Percentiles rank a stretch among this genome's conserved stretches.
Conservation (phyloP, 2,329 filamentous ascomycete species). For the Dactylellina haptotyla region DNA sequence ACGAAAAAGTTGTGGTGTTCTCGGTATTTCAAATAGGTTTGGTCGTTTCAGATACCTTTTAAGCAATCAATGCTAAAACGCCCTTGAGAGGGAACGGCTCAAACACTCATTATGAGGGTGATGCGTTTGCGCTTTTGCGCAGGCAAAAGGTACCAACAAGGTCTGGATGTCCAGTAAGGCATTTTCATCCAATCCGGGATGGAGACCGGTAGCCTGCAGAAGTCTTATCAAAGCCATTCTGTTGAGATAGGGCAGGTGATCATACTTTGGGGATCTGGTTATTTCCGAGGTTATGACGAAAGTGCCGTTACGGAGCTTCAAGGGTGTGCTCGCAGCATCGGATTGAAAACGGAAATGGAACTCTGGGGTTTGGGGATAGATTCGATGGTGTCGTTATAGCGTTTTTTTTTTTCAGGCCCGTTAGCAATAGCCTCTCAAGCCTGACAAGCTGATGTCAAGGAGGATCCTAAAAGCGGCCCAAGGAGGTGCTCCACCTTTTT, state of each 20-base stretch:
- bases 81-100: background rate
- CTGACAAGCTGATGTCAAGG: conserved; percentile 20
- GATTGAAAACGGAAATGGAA: conserved; percentile 13
- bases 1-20: background rate
- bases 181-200: conserved; percentile 15
- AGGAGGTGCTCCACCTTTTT: conserved; percentile 30
- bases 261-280: conserved; percentile 1
- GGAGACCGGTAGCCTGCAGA: conserved; percentile 3
- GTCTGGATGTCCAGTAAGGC: background rate
- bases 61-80: background rate
- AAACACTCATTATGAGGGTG: conserved; percentile 22
- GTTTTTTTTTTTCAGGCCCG: conserved; percentile 41
- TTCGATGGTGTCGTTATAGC: conserved; percentile 43
- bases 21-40: conserved; percentile 30
- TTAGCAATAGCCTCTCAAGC: background rate
- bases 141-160: background rate
- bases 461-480: conserved; percentile 55
- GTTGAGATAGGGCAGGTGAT: conserved; percentile 23
- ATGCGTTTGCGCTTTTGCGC: conserved; percentile 39
- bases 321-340: conserved; percentile 2
- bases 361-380: background rate
- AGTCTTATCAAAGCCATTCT: background rate
- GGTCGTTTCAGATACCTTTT: conserved; percentile 32
- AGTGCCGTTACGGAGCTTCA: conserved; percentile 16
- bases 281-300: conserved; percentile 23